Evolutionary conservation across 371 early-diverging fungal genomes (phyloP).

Genomic region (Syncephalastrum monosporum): DNA sequence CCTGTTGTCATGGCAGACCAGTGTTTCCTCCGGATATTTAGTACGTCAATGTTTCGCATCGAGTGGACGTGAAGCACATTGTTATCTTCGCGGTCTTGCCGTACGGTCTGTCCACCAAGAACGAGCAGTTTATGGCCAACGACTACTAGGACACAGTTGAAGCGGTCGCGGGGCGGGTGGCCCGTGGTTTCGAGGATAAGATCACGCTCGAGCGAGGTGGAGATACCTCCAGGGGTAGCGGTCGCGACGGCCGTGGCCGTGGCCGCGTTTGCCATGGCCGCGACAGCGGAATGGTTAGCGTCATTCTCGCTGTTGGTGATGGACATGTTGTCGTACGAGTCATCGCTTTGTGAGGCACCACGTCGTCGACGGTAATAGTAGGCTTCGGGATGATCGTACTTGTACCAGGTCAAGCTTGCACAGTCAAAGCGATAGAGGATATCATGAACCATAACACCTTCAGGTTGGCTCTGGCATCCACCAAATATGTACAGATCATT

Average conservation of each 20-base stretch:
- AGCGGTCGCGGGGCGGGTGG: constrained; percentile 21
- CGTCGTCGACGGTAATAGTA: constrained; percentile 15
- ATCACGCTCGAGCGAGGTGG: constrained; percentile 8
- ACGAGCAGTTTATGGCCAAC: constrained; percentile 21
- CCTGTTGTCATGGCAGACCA: constrained; percentile 15
- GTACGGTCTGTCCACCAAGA: constrained; percentile 28
- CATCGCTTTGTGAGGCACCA: not conserved
- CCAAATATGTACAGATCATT: constrained; percentile 41
- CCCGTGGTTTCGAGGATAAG: constrained; percentile 24
- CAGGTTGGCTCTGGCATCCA: constrained; percentile 26
- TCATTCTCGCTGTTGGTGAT: not conserved
- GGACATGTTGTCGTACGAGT: not conserved
- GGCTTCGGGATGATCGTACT: constrained; percentile 29
- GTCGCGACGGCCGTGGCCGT: not conserved
- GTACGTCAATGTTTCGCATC: constrained; percentile 16
- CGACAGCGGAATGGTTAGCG: not conserved
- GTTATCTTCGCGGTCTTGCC: constrained; percentile 22
- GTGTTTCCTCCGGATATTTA: constrained; percentile 15
- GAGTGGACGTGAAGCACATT: constrained; percentile 22
- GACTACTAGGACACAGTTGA: constrained; percentile 13
- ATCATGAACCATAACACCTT: constrained; percentile 23
- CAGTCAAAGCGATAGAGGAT: constrained; percentile 24
- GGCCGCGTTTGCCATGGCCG: not conserved
- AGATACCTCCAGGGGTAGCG: not conserved
- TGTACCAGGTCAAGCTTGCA: constrained; percentile 23